phyloP scores from a whole-genome alignment of 306 rosid genomes.

The Quercus ilex region DNA sequence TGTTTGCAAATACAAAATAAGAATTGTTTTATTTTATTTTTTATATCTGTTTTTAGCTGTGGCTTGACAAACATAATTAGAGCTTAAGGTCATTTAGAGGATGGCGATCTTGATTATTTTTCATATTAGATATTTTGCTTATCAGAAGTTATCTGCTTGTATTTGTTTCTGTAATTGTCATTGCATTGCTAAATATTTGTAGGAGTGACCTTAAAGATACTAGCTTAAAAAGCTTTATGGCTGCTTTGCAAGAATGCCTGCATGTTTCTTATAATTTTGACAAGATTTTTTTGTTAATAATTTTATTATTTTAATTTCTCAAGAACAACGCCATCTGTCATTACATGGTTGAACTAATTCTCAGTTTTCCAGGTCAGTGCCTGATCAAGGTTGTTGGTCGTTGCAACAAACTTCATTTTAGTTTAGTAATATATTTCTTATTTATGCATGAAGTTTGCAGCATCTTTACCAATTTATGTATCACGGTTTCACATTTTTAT shows the following conservation, averaged over 20 bases:
- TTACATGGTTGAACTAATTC: constrained; percentile 5
- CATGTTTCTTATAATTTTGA: constrained; percentile 3
- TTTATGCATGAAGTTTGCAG: not conserved
- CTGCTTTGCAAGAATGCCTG: not conserved
- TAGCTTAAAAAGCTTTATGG: constrained; percentile 22
- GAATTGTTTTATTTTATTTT: not conserved
- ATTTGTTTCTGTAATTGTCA: not conserved
- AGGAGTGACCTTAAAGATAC: constrained; percentile 14
- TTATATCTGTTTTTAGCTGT: constrained; percentile 1
- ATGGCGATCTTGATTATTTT: too few relatives aligned
- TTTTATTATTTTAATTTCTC: too few relatives aligned
- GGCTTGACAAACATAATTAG: not conserved
- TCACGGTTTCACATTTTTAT: not conserved
- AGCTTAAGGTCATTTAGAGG: too few relatives aligned
- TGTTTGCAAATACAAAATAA: too few relatives aligned
- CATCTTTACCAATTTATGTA: not conserved
- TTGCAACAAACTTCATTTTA: not conserved
- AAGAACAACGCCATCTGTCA: not conserved
- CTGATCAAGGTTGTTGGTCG: not conserved
- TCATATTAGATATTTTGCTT: not conserved
- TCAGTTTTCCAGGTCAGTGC: constrained; percentile 21
- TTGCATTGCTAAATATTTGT: not conserved
- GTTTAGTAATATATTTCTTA: constrained; percentile 1
- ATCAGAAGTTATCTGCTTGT: not conserved
- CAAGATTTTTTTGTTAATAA: not conserved